Conservation (phyloP, 768 basidiomycete species). For the Lanmaoa rubissima region DNA sequence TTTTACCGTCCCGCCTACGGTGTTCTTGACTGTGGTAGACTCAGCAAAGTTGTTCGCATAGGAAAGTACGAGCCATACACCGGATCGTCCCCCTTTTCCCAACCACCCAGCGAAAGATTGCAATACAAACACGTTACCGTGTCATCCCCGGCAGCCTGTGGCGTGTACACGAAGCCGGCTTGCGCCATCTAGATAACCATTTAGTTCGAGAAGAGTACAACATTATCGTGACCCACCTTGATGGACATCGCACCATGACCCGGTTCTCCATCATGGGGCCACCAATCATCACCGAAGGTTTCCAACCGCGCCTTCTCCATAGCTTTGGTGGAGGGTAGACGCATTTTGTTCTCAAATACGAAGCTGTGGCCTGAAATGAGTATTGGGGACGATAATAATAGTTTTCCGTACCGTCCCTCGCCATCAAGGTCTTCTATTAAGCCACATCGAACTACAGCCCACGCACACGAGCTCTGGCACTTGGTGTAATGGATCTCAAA, state of each 20-base stretch:
- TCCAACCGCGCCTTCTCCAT: slow-evolving; percentile 74
- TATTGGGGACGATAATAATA: background rate
- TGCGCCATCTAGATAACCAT: slow-evolving; percentile 60
- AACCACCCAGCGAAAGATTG: slow-evolving; percentile 72
- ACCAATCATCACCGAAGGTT: slow-evolving; percentile 71
- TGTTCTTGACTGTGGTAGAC: slow-evolving; percentile 62
- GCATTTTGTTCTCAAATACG: slow-evolving; percentile 52
- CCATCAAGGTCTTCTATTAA: slow-evolving; percentile 55
- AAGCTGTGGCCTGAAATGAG: slow-evolving; percentile 43
- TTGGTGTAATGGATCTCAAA: slow-evolving; percentile 78
- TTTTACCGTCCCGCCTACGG: slow-evolving; percentile 57
- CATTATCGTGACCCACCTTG: slow-evolving; percentile 44
- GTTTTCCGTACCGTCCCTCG: slow-evolving; percentile 49
- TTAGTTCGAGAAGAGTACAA: background rate
- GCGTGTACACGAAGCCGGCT: slow-evolving; percentile 84
- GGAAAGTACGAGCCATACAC: slow-evolving; percentile 49
- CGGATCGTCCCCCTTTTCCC: slow-evolving; percentile 87
- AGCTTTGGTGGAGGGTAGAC: slow-evolving; percentile 61
- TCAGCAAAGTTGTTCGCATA: slow-evolving; percentile 2
- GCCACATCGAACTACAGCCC: slow-evolving; percentile 81
- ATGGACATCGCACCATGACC: slow-evolving; percentile 70
- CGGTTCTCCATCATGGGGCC: slow-evolving; percentile 65
- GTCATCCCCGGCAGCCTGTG: slow-evolving; percentile 68
- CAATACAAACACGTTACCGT: slow-evolving; percentile 87
- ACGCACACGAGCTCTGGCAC: slow-evolving; percentile 64